A percentile compares a stretch with the other conserved stretches of the same genome.
phyloP scores from a whole-genome alignment of 1,284 basidiomycete species.

The Papiliotrema laurentii region DNA sequence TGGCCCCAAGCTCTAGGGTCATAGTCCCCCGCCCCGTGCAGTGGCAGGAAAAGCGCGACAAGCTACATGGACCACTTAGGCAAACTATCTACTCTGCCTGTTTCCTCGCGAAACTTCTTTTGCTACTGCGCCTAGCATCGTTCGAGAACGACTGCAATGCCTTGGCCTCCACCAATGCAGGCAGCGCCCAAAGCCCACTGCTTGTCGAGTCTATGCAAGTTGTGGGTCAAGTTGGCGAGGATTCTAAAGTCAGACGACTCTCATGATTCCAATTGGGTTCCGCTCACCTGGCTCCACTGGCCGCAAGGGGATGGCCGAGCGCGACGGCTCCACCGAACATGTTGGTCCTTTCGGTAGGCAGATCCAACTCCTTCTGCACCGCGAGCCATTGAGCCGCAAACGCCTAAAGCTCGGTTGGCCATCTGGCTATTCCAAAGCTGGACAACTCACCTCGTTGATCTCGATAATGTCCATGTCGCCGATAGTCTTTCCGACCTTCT shows the following conservation, averaged over 20 bases:
- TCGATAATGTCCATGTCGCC: slow-evolving; percentile 55
- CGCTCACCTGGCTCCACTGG: slow-evolving; percentile 52
- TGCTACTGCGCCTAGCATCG: slow-evolving; percentile 11
- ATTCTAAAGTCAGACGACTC: too few species aligned
- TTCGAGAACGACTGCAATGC: slow-evolving; percentile 44
- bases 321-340: slow-evolving; percentile 53
- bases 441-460: slow-evolving; percentile 51
- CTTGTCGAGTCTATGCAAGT: slow-evolving; percentile 53
- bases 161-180: slow-evolving; percentile 53
- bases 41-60: too few species aligned
- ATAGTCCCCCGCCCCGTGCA: too few species aligned
- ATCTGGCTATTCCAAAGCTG: background rate
- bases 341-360: slow-evolving; percentile 55
- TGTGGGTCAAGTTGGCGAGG: slow-evolving; percentile 53
- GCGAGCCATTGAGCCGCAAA: slow-evolving; percentile 56
- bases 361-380: slow-evolving; percentile 54
- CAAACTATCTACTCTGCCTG: too few species aligned
- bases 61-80: too few species aligned
- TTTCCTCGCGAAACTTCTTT: too few species aligned
- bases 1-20: too few species aligned
- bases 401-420: slow-evolving; percentile 35
- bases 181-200: slow-evolving; percentile 55
- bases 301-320: slow-evolving; percentile 55
- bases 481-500: slow-evolving; percentile 39
- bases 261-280: too few species aligned